Conservation (phyloP, 768 basidiomycete genomes). For the Collybia sp. region DNA sequence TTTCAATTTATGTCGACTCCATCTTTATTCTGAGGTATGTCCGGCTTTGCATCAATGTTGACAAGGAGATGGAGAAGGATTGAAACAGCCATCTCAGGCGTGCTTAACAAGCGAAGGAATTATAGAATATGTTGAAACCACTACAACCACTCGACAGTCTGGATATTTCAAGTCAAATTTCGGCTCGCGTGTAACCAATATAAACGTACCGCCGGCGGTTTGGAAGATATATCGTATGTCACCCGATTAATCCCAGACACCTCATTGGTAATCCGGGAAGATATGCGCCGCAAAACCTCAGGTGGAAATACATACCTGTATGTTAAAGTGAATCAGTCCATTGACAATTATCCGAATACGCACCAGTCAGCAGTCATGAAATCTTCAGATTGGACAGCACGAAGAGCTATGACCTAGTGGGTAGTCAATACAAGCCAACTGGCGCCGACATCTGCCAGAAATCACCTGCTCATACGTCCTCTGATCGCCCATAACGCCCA, state of each 20-base stretch:
- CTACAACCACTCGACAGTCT: conserved; percentile 51
- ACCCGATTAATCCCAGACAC: conserved; percentile 95
- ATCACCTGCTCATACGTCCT: conserved; percentile 91
- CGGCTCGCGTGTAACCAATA: conserved; percentile 3
- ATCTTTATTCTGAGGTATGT: no score
- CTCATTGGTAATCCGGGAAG: conserved; percentile 97
- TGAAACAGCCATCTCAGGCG: no score
- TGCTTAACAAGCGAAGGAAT: no score
- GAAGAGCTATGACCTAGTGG: conserved; percentile 79
- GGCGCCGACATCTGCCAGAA: neutral
- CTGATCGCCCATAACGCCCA: conserved; percentile 96
- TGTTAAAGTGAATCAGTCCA: conserved; percentile 14
- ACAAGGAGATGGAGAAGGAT: no score
- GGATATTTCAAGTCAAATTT: conserved; percentile 6
- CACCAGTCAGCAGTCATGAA: conserved; percentile 99
- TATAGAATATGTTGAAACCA: neutral
- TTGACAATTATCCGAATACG: conserved; percentile 13
- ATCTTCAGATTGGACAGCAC: conserved; percentile 97
- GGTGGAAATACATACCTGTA: conserved; percentile 98
- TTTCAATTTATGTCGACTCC: no score
- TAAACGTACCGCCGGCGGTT: conserved; percentile 81
- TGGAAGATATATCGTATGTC: conserved; percentile 94
- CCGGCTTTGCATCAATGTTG: no score
- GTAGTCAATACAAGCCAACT: conserved; percentile 7
- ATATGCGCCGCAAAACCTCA: conserved; percentile 84